Percentiles rank a stretch among this genome's conserved stretches.
Conservation (phyloP, 225 moss, liverwort and hornwort species). For the Bryum argenteum region DNA sequence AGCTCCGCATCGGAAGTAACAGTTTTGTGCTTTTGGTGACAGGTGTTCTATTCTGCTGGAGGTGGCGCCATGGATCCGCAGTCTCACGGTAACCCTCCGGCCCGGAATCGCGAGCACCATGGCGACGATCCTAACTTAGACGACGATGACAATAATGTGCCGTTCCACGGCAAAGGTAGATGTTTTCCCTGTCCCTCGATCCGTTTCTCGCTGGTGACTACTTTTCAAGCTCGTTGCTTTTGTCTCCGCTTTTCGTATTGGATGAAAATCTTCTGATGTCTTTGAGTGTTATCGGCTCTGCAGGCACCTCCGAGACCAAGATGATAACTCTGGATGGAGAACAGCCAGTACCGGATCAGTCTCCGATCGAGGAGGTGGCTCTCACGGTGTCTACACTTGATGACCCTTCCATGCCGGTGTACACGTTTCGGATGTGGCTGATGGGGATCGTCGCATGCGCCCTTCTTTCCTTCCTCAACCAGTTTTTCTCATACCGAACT, state of each 20-base stretch:
- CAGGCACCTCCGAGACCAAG: slow-evolving; percentile 42
- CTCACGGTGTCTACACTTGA: slow-evolving; percentile 62
- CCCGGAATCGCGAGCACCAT: slow-evolving; percentile 10
- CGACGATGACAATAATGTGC: slow-evolving; percentile 26
- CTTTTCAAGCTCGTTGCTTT: not conserved
- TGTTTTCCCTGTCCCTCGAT: slow-evolving; percentile 17
- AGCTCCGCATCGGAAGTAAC: slow-evolving; percentile 23
- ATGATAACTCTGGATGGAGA: slow-evolving; percentile 45
- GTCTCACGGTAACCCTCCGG: slow-evolving; percentile 14
- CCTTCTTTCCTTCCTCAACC: slow-evolving; percentile 57
- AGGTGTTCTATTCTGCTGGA: slow-evolving; percentile 7
- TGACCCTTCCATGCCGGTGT: slow-evolving; percentile 55
- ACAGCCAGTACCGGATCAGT: slow-evolving; percentile 58
- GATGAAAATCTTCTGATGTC: not conserved
- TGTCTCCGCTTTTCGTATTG: not conserved
- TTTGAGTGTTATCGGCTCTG: slow-evolving; percentile 3
- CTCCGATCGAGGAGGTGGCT: slow-evolving; percentile 65
- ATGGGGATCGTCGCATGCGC: slow-evolving; percentile 52
- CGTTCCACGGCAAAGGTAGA: slow-evolving; percentile 36
- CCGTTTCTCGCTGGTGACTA: not conserved
- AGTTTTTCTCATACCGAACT: slow-evolving; percentile 58
- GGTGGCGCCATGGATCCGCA: slow-evolving; percentile 39
- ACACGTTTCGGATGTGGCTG: slow-evolving; percentile 69
- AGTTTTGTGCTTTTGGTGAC: slow-evolving; percentile 28
- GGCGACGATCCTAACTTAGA: not conserved